These are phyloP conservation scores for Tylopilus intermedius DNA, from an alignment of 768 basidiomycete genomes.

Conservation along the genomic window DNA sequence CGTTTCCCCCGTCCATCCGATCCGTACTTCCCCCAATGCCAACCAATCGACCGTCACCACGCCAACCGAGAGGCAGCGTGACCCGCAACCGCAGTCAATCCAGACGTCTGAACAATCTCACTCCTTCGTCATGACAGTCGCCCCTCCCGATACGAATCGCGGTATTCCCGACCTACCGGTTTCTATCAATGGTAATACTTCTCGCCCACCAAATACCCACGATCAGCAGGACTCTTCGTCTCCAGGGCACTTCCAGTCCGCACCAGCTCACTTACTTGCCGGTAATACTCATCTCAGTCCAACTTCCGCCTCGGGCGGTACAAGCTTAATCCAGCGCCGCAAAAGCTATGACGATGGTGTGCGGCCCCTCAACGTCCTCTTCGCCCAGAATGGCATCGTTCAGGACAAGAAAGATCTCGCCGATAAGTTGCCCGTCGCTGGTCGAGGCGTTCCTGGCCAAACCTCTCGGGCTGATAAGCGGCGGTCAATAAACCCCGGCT, in stretches of 20 bases:
- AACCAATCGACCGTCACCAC: slow-evolving; percentile 9
- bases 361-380: slow-evolving; percentile 36
- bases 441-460: slow-evolving; percentile 25
- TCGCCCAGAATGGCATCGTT: slow-evolving; percentile 16
- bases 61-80: slow-evolving; percentile 17
- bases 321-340: slow-evolving; percentile 22
- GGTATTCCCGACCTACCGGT: slow-evolving; percentile 3
- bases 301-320: slow-evolving; percentile 13
- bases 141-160: slow-evolving; percentile 31
- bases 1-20: slow-evolving; percentile 12
- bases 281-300: slow-evolving; percentile 20
- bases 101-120: slow-evolving; percentile 30
- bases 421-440: slow-evolving; percentile 9
- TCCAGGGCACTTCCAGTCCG: slow-evolving; percentile 12
- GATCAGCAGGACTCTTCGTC: slow-evolving; percentile 1
- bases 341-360: slow-evolving; percentile 44
- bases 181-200: slow-evolving; percentile 1
- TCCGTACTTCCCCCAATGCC: background rate
- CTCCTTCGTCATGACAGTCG: slow-evolving; percentile 40
- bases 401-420: slow-evolving; percentile 9
- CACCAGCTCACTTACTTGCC: slow-evolving; percentile 11
- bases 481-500: slow-evolving; percentile 52
- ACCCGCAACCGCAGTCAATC: slow-evolving; percentile 8
- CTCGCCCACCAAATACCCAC: background rate
- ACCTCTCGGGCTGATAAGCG: slow-evolving; percentile 42